Evolutionary conservation across 1,284 basidiomycete genomes (phyloP).

Genomic region (Puccinia novopanici): DNA sequence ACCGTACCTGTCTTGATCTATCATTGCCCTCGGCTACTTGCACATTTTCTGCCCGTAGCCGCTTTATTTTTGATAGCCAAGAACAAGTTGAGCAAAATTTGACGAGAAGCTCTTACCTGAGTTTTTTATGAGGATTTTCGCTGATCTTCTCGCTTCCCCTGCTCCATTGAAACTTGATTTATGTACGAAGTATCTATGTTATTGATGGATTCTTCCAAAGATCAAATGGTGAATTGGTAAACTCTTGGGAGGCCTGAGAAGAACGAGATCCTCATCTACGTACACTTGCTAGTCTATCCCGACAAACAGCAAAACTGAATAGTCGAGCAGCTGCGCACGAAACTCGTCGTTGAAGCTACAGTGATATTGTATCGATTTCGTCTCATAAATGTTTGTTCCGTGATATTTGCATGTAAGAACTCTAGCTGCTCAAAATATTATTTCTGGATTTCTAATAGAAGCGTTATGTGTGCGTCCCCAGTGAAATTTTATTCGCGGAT

Average conservation of each 20-base stretch:
- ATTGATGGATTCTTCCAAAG: conserved; percentile 89
- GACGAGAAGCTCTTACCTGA: too few relatives aligned
- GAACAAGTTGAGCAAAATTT: conserved; percentile 38
- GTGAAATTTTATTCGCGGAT: conserved; percentile 74
- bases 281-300: conserved; percentile 72
- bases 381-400: conserved; percentile 85
- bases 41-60: conserved; percentile 25
- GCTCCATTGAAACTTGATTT: conserved; percentile 10
- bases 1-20: conserved; percentile 44
- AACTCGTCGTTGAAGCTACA: conserved; percentile 69
- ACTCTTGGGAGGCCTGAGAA: conserved; percentile 78
- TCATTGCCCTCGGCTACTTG: conserved; percentile 32
- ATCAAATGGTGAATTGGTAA: conserved; percentile 81
- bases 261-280: conserved; percentile 60
- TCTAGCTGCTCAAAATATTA: not conserved
- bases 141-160: not conserved
- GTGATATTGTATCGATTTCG: conserved; percentile 76
- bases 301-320: conserved; percentile 76
- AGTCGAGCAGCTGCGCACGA: conserved; percentile 53
- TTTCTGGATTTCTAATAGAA: conserved; percentile 73
- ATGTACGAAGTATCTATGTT: conserved; percentile 72
- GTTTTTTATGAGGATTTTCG: conserved; percentile 70
- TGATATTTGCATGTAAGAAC: conserved; percentile 68
- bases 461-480: conserved; percentile 83
- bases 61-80: conserved; percentile 49